Base-by-base conservation (phyloP, 306 rosid species). In the Trifolium repens region DNA sequence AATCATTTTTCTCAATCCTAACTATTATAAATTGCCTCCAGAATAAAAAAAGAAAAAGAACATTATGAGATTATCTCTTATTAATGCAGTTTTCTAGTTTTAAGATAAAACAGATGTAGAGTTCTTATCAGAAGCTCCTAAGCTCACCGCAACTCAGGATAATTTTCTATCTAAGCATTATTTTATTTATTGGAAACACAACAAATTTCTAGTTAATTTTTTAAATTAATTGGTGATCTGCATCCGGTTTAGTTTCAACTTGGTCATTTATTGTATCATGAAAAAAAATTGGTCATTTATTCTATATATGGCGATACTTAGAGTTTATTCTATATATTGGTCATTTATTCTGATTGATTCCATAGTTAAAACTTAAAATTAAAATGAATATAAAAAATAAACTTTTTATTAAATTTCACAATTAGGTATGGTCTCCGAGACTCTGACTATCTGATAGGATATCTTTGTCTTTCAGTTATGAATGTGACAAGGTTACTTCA, bases 1-100 rank as follows among this genome's bases (percentile, higher is more conserved):
- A 89, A 84, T 80, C 44, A 65, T 78, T 73, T 68, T 80, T 73
- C 79, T 67, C 46, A 57, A 46, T 77, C 50, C 69, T 44, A 35
- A 42, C 74, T 73, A 34, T 40, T 16, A 22, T 71, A 26, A 50
- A 75, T 65, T 73, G 12, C 68, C 30, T 58, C 19, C 67, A 61
- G 26, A 39, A 42, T 39, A 53, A 53, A 22, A 5, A 52, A 16
- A 3, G 16, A 52, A 17, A n/a, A 16, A 16, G 8, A 40, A 35
- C 15, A 46, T 58, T 63, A 13, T n/a, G 44, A 71, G n/a, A 8
- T 59, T 71, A 44, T 47, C 14, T 54, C 37, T 76, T 60, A 24
- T 42, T 11, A 26, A 67, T 35, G 27, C 75, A 64, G 34, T 10
- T 40, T 17, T 78, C 35, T 57, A 22, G 27, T 69, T 46, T 34